Evolutionary conservation across 2,329 filamentous ascomycete species (phyloP), one percentile per base, ranked within the genome.

Genomic region (Colletotrichum sp.): DNA sequence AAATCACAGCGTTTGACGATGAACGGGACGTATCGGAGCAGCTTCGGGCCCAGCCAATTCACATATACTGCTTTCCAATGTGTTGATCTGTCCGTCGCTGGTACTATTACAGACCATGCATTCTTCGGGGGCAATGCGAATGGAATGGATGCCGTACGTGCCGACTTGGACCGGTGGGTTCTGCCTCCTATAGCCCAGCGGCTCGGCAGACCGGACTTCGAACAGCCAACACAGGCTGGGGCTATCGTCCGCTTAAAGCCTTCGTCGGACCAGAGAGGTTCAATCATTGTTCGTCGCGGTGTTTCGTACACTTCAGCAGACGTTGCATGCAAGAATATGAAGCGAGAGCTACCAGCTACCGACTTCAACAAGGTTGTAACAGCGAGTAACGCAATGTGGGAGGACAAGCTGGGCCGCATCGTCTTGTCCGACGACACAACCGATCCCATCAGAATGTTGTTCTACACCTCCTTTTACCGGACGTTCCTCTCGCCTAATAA

Each of bases 401-500:
- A 72, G 8, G 63, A 60, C 1, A 68, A 28, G 32, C 52, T 72
- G 8, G 22, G 52, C 9, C 70, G 70, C n/a, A 68, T 68, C 5
- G 36, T 28, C 4, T 22, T 72, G 12, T 68, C 63, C 6, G 52
- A 48, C 13, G 34, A 60, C 8, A 72, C 70, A 2, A n/a, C 30
- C 3, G 70, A 72, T 13, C 9, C 48, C 5, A 60, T 72, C 7
- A 32, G 64, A 16, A 68, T 30, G 4, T 7, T 72, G 13, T 68
- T 48, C 34, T 72, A 72, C 15, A 72, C 70, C 3, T 72, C 63
- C 6, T 72, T 72, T 16, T 68, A 72, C 30, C 30, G 63, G 22
- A 71, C 69, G 1, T 71, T 71, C 69, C 13, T 71, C 16, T 71
- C 69, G 6, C 69, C 69, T n/a, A 72, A 72, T 2, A 72, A 72